Percentiles rank a stretch among this genome's conserved stretches.
Conservation (phyloP, 1,284 basidiomycete genomes). For the Hypsizygus ulmarius region DNA sequence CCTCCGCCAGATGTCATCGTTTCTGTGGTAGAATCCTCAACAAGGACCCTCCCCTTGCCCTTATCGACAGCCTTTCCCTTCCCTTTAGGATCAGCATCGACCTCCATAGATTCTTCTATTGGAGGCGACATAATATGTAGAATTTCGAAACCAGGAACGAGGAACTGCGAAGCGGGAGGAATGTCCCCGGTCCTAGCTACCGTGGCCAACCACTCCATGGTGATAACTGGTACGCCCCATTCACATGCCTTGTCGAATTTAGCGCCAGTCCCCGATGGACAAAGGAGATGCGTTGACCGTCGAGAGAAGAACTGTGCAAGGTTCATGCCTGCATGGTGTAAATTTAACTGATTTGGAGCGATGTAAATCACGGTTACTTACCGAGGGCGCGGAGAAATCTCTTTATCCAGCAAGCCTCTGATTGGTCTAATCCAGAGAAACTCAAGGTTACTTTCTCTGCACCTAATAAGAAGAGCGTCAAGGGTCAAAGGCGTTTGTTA, state of each 20-base stretch:
- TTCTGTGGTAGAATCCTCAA: constrained; percentile 15
- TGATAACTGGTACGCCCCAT: constrained; percentile 65
- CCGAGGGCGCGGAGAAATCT: constrained; percentile 66
- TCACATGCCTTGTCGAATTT: constrained; percentile 74
- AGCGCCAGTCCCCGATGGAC: constrained; percentile 60
- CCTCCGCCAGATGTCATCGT: constrained; percentile 18
- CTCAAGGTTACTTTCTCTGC: constrained; percentile 55
- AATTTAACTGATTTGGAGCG: constrained; percentile 3
- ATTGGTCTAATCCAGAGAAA: constrained; percentile 67
- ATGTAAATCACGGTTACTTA: constrained; percentile 24
- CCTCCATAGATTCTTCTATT: constrained; percentile 11
- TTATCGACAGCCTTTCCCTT: constrained; percentile 25
- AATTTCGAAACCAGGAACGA: constrained; percentile 22
- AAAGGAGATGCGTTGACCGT: constrained; percentile 68
- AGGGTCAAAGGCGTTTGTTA: background rate
- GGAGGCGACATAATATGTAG: background rate
- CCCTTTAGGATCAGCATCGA: constrained; percentile 19
- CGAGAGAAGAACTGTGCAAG: constrained; percentile 58
- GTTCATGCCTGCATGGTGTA: constrained; percentile 45
- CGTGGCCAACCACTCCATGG: constrained; percentile 58
- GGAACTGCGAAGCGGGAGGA: constrained; percentile 28
- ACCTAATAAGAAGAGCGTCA: constrained; percentile 33
- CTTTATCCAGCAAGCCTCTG: constrained; percentile 57
- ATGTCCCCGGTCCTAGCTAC: constrained; percentile 49
- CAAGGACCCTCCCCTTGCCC: constrained; percentile 27